Base-by-base conservation (phyloP, 2,329 filamentous ascomycete species). In the Neofusicoccum ribis region DNA sequence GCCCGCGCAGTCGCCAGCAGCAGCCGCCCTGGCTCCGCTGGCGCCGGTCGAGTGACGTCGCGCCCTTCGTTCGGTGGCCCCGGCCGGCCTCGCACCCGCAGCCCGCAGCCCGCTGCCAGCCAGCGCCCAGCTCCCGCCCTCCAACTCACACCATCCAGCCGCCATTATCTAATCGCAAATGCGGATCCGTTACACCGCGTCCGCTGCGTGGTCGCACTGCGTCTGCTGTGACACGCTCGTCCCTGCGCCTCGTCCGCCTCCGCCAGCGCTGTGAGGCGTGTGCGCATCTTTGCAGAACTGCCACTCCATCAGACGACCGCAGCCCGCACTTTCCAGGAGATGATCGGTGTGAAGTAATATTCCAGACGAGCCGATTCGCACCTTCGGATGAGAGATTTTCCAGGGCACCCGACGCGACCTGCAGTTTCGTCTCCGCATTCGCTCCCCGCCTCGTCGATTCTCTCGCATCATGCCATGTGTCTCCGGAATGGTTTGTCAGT, bases 81-180 rank as follows among this genome's bases (percentile, higher is more conserved):
- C 20, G 3, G 20, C 51, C 39, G 14, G 39, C 27, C 14, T 34
- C 9, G 5, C 12, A 6, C n/a, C 17, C 14, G 37, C 49, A 36
- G 47, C 46, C 20, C 20, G 20, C 20, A 2, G 20, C 20, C 20
- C 20, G 20, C 20, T 20, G 20, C 20, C 47, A 52, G 23, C 46
- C 36, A 41, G 46, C 31, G 46, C 60, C 49, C 47, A 11, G 11
- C 49, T n/a, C 17, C 34, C 46, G 36, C 47, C 27, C 47, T 63
- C 60, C 60, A 14, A 51, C 59, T 63, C 46, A 47, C 60, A n/a
- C 60, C 47, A 44, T 54, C 61, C 41, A 27, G 11, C 23, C 61
- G 41, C 61, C 61, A 64, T 64, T 64, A 64, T 54, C 61, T 64
- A 64, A 64, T 64, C 61, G 50, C 36, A 37, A 64, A 56, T 46